These are phyloP conservation scores for Nakazawaea wyomingensis DNA, from an alignment of 805 yeast genomes.

Conservation along the genomic window DNA sequence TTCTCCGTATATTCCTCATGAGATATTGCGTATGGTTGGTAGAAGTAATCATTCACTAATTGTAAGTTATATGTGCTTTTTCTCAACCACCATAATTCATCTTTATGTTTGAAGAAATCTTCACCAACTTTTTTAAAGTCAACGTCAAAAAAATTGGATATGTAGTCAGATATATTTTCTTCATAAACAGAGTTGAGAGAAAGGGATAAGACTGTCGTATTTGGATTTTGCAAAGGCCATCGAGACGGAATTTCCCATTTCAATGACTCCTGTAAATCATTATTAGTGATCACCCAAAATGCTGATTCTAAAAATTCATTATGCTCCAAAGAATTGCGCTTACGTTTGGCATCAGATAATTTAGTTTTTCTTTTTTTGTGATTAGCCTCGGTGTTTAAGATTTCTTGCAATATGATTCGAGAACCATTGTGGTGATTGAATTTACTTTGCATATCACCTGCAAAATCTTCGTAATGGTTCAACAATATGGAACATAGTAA, in stretches of 20 bases:
- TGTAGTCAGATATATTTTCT: constrained; percentile 8
- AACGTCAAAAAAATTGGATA: constrained; percentile 8
- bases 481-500: constrained; percentile 13
- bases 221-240: constrained; percentile 14
- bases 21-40: constrained; percentile 11
- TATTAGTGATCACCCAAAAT: constrained; percentile 13
- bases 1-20: constrained; percentile 4
- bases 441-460: constrained; percentile 8
- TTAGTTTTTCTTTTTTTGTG: constrained; percentile 1
- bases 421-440: constrained; percentile 14
- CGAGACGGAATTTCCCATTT: constrained; percentile 10
- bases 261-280: constrained; percentile 11
- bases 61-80: constrained; percentile 10
- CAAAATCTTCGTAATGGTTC: constrained; percentile 12
- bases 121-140: constrained; percentile 8
- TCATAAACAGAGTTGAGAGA: constrained; percentile 1
- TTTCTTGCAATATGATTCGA: constrained; percentile 14
- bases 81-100: constrained; percentile 15
- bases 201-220: constrained; percentile 11
- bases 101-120: constrained; percentile 6
- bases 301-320: constrained; percentile 9
- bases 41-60: constrained; percentile 7
- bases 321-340: constrained; percentile 6
- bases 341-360: neutral
- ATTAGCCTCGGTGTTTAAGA: constrained; percentile 4